Percentiles rank a stretch among this genome's conserved stretches.
phyloP scores from a whole-genome alignment of 169 alveolate species.

The Theileria sp. region DNA sequence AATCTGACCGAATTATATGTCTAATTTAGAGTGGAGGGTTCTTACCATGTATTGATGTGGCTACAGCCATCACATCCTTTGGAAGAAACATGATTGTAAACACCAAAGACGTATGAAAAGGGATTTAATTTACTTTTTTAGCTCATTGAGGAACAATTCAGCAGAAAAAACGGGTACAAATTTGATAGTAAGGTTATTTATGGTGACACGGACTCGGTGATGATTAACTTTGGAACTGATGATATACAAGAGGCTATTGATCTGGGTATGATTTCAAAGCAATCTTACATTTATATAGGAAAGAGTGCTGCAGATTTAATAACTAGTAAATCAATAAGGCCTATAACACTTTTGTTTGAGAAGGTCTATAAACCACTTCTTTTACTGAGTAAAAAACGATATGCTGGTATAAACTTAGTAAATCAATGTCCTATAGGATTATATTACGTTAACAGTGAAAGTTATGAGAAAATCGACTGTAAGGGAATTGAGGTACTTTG shows the following conservation, averaged over 20 bases:
- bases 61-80: slow-evolving; percentile 94
- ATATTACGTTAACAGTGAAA: slow-evolving; percentile 91
- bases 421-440: slow-evolving; percentile 24
- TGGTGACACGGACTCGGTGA: slow-evolving; percentile 99
- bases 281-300: slow-evolving; percentile 45
- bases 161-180: slow-evolving; percentile 86
- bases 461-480: slow-evolving; percentile 94
- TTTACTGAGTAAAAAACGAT: slow-evolving; percentile 94
- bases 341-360: slow-evolving; percentile 96
- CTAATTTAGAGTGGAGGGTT: slow-evolving; percentile 85
- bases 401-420: slow-evolving; percentile 83
- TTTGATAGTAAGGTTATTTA: slow-evolving; percentile 91
- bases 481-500: slow-evolving; percentile 87
- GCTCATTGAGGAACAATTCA: slow-evolving; percentile 80
- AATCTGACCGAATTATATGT: background rate
- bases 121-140: background rate
- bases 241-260: slow-evolving; percentile 89
- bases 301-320: slow-evolving; percentile 91
- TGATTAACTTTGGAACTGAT: slow-evolving; percentile 94
- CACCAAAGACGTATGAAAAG: slow-evolving; percentile 55
- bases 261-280: slow-evolving; percentile 66
- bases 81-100: slow-evolving; percentile 95
- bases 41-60: slow-evolving; percentile 95
- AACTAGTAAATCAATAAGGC: slow-evolving; percentile 84
- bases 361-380: slow-evolving; percentile 96